These are phyloP conservation scores for Stachybotrys chlorohalonatus DNA, from an alignment of 2,329 filamentous ascomycete genomes.

Conservation along the genomic window DNA sequence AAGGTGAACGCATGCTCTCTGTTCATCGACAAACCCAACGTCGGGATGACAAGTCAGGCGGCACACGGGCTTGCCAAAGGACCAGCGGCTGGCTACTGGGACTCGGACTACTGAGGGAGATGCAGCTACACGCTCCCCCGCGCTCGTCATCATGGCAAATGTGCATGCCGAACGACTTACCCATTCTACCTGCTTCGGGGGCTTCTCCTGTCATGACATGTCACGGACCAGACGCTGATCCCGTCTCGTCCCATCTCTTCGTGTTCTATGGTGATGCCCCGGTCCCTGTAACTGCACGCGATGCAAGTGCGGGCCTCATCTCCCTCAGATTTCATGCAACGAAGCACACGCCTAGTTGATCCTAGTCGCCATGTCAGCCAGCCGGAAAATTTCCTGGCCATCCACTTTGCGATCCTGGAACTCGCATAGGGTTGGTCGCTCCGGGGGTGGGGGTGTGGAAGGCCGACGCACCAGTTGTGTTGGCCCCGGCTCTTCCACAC, in stretches of 20 bases:
- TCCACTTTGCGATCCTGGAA: background rate
- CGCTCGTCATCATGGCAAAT: background rate
- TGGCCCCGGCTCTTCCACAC: background rate
- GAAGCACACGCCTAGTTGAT: constrained; percentile 1
- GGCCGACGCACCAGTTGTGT: background rate
- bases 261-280: background rate
- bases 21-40: no score
- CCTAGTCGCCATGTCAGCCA: constrained; percentile 5
- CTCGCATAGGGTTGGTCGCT: background rate
- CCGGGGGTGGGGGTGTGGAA: background rate
- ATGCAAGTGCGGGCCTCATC: constrained; percentile 7
- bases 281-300: constrained; percentile 8
- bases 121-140: background rate
- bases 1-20: no score
- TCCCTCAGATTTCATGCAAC: constrained; percentile 4
- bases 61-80: no score
- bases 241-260: background rate
- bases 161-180: background rate
- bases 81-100: no score
- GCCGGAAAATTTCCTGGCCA: constrained; percentile 9
- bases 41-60: no score
- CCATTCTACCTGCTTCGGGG: background rate
- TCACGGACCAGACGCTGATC: constrained; percentile 6
- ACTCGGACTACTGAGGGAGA: no score
- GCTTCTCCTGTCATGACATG: background rate